Base-by-base conservation (phyloP, 2,329 filamentous ascomycete genomes). In the Thelonectria olida region DNA sequence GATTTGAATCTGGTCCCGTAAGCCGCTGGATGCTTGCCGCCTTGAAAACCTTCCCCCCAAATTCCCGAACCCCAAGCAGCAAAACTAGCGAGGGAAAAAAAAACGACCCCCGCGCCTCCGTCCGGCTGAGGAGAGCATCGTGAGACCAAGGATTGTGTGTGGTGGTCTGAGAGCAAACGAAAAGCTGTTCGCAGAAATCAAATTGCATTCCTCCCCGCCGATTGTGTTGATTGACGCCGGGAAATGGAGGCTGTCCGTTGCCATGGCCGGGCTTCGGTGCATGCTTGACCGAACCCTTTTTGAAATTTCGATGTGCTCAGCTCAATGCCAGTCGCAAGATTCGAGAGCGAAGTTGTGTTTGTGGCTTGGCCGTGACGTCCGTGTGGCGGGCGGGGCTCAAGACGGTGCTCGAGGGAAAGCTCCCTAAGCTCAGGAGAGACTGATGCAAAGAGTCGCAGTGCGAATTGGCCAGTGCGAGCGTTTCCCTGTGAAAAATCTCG, bases 11-110 rank as follows among this genome's bases (percentile, higher is more conserved):
- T 23, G 39, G 52, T 55, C 44, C 36, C 45, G 36, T 50, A 49
- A 51, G 51, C 51, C 50, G 45, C 28, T 17, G n/a, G 27, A 60
- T 60, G 50, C 57, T 49, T 60, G 44, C 44, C 44, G 51, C 51
- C 44, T 45, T 17, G 7, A 25, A 25, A 44, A 10, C 28, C 25
- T 10, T 4, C 27, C 17, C 34, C 38, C 39, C 10, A 31, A 31
- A 5, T 31, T 13, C 28, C 28, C 28, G 28, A 31, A n/a, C 28
- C 13, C 28, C 28, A 13, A 31, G 28, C 28, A 31, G 28, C 28
- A 13, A 13, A 8, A 31, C n/a, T n/a, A n/a, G n/a, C n/a, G n/a
- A n/a, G n/a, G 28, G 28, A 27, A 13, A 27, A 45, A 7, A 7
- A 3, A 45, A 27, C 12, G 12, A 20, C 20, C 20, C 39, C 19